Evolutionary conservation across 805 yeast genomes (phyloP).

Genomic region (Nakazawaea anatomiae): DNA sequence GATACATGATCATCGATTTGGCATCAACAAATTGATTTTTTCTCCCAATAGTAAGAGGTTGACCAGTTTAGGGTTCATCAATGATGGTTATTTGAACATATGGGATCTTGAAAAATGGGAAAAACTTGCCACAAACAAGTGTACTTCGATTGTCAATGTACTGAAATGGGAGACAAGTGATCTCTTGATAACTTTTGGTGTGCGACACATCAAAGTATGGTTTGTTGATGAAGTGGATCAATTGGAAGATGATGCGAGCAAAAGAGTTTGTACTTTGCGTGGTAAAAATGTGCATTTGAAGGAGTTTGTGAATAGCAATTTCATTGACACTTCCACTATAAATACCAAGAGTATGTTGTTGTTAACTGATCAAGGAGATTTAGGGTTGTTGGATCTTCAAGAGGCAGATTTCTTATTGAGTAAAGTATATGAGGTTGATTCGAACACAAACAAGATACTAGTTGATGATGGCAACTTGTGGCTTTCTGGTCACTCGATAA

Average conservation of each 20-base stretch:
- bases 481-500: constrained; percentile 14
- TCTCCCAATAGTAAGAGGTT: constrained; percentile 51
- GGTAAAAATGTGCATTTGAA: constrained; percentile 61
- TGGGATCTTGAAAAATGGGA: constrained; percentile 37
- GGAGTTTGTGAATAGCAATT: constrained; percentile 39
- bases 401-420: constrained; percentile 17
- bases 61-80: constrained; percentile 59
- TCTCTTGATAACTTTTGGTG: constrained; percentile 49
- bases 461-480: constrained; percentile 14
- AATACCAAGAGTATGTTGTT: constrained; percentile 32
- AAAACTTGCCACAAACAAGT: constrained; percentile 47
- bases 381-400: constrained; percentile 24
- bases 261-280: constrained; percentile 27
- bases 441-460: constrained; percentile 17
- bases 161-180: constrained; percentile 45
- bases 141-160: constrained; percentile 53
- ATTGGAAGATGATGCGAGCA: not conserved
- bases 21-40: constrained; percentile 49
- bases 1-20: constrained; percentile 61
- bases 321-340: constrained; percentile 32
- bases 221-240: constrained; percentile 25
- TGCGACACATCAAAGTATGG: constrained; percentile 62
- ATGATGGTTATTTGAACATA: constrained; percentile 61
- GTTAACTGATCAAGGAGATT: constrained; percentile 26
- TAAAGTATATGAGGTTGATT: constrained; percentile 16